These are phyloP conservation scores for Artomyces pyxidatus DNA, from an alignment of 768 basidiomycete genomes.

Conservation along the genomic window DNA sequence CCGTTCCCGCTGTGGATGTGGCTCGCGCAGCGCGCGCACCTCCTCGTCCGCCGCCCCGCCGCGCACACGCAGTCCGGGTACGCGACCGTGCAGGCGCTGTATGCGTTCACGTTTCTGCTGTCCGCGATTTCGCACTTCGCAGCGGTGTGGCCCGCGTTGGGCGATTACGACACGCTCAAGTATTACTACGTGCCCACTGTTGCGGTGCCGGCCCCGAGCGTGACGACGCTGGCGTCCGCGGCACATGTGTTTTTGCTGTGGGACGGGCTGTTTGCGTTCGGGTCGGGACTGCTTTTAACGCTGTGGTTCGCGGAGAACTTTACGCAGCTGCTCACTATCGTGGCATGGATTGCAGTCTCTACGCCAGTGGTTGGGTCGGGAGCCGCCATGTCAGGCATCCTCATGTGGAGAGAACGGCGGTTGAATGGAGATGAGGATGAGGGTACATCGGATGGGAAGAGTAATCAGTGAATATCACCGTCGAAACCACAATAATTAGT, in stretches of 20 bases:
- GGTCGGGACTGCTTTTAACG: slow-evolving; percentile 3
- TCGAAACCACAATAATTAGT: neutral
- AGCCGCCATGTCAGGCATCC: slow-evolving; percentile 11
- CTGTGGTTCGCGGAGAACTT: slow-evolving; percentile 11
- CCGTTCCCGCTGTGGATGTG: slow-evolving; percentile 12
- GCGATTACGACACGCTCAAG: slow-evolving; percentile 2
- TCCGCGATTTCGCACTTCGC: slow-evolving; percentile 10
- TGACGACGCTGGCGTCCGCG: slow-evolving; percentile 1
- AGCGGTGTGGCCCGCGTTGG: neutral
- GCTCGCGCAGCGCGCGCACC: slow-evolving; percentile 2
- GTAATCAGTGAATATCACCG: neutral
- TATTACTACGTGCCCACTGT: slow-evolving; percentile 8
- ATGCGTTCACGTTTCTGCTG: slow-evolving; percentile 6
- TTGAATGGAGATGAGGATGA: slow-evolving; percentile 3
- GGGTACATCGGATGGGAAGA: neutral
- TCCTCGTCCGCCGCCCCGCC: slow-evolving; percentile 12
- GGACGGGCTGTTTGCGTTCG: slow-evolving; percentile 8
- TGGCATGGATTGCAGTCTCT: slow-evolving; percentile 7
- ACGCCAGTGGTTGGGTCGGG: slow-evolving; percentile 8
- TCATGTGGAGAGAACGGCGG: slow-evolving; percentile 11
- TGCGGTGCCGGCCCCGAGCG: neutral
- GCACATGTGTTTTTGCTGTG: slow-evolving; percentile 9
- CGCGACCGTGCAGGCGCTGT: slow-evolving; percentile 10
- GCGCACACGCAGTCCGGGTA: slow-evolving; percentile 9
- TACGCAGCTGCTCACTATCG: neutral